Evolutionary conservation across 2,329 filamentous ascomycete species (phyloP).

Genomic region (Xylaria hypoxylon): DNA sequence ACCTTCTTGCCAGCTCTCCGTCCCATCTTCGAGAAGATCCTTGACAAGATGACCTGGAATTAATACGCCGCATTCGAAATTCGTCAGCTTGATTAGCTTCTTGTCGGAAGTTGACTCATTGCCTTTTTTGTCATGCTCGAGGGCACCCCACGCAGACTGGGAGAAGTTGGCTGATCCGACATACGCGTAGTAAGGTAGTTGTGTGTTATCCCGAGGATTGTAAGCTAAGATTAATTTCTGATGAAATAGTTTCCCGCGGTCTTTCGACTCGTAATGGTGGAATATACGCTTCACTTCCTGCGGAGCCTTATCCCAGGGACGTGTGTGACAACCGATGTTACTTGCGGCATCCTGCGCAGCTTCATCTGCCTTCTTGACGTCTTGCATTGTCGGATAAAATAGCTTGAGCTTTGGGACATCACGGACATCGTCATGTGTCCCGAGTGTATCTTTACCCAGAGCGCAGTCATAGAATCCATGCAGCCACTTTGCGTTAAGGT

Average conservation of each 20-base stretch:
- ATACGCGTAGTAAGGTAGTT: conserved; percentile 43
- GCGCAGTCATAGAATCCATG: conserved; percentile 43
- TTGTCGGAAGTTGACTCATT: conserved; percentile 40
- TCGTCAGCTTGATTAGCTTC: conserved; percentile 43
- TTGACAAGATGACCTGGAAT: conserved; percentile 41
- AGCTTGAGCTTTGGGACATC: conserved; percentile 38
- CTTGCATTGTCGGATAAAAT: conserved; percentile 43
- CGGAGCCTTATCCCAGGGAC: conserved; percentile 41
- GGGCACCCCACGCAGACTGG: conserved; percentile 43
- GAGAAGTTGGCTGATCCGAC: conserved; percentile 47
- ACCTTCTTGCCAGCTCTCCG: conserved; percentile 40
- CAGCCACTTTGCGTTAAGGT: conserved; percentile 43
- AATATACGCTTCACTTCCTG: conserved; percentile 41
- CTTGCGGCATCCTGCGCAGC: conserved; percentile 38
- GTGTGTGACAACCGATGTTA: conserved; percentile 45
- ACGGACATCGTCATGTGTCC: conserved; percentile 19
- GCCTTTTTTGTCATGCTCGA: conserved; percentile 42
- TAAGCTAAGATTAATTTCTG: conserved; percentile 45
- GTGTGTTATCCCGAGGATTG: conserved; percentile 25
- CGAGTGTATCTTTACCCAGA: conserved; percentile 34
- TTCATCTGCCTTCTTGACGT: conserved; percentile 37
- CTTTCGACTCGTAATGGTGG: conserved; percentile 45
- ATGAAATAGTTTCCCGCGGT: conserved; percentile 44
- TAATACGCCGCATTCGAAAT: conserved; percentile 46
- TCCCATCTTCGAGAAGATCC: conserved; percentile 41